Base-by-base conservation (phyloP, 2,329 filamentous ascomycete genomes). In the Xylariaceae sp. region DNA sequence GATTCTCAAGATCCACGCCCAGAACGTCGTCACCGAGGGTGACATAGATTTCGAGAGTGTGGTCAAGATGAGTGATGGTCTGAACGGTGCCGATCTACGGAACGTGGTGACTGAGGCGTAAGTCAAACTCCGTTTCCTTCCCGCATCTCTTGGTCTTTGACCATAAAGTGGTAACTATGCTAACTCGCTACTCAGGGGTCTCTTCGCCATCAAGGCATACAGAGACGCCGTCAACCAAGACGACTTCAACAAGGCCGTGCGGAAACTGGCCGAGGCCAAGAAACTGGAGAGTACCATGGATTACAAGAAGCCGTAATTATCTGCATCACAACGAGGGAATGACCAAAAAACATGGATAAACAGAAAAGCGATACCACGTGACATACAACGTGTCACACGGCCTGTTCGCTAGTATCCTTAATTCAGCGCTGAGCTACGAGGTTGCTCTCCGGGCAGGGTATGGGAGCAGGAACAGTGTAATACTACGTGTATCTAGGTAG, bases 31-130 rank as follows among this genome's bases (percentile, higher is more conserved):
- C 51, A 85, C 89, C 41, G 92, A 97, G 62, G 94, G 92, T 1
- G 94, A 99, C 56, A 90, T 99, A 65, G 95, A 99, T 70, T 99
- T 95, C 66, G 94, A 99, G 80, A 96, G 90, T 63, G 90, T 99
- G 52, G 94, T 99, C 60, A 99, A 99, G 84, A 99, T 99, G 94
- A 96, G 91, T 62, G 94, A 99, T 66, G 91, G 92, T 27, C 81
- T 99, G 63, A 99, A 99, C 72, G 94, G 94, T 67, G 94, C 94
- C 44, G 94, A 99, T 82, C 74, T 99, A 76, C 81, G 94, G 66
- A 99, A 99, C 67, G 91, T 99, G 45, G 91, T 99, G 45, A 99
- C 94, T 12, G 94, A 99, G 79, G 94, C 94, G 90, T 95, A 81
- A 78, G 90, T 84, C 22, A 7, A 27, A 5, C 31, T n/a, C 22